Evolutionary conservation across 2,329 filamentous ascomycete genomes (phyloP).

Genomic region (Colletotrichum spaethianum): DNA sequence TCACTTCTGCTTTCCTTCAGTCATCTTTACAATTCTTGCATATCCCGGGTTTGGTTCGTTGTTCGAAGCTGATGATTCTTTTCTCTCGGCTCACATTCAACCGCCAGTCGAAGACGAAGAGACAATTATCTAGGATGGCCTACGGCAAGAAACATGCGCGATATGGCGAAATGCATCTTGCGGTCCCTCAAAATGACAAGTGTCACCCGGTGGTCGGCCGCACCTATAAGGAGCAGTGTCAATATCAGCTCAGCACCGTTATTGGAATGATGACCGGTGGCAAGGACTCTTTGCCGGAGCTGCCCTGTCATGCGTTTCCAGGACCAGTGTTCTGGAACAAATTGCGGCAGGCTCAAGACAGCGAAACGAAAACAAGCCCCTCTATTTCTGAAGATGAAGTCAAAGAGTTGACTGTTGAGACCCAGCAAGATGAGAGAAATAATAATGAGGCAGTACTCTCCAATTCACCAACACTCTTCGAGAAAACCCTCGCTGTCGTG

Average conservation of each 20-base stretch:
- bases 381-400: no score
- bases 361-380: background rate
- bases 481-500: background rate
- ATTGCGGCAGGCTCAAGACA: background rate
- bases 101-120: background rate
- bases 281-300: background rate
- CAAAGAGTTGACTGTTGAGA: background rate
- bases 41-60: no score
- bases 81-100: background rate
- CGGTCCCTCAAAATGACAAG: constrained; percentile 1
- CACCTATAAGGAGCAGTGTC: background rate
- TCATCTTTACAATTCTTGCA: no score
- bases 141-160: background rate
- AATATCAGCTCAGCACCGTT: background rate
- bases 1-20: no score
- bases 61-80: no score
- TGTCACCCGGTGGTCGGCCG: constrained; percentile 19
- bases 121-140: background rate
- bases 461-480: background rate
- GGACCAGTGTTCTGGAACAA: constrained; percentile 10
- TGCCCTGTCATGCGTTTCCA: background rate
- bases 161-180: background rate
- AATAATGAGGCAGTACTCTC: no score
- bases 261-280: background rate
- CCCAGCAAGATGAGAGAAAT: no score